These are phyloP conservation scores for Mycena filopes DNA, from an alignment of 768 basidiomycete genomes.

Conservation along the genomic window DNA sequence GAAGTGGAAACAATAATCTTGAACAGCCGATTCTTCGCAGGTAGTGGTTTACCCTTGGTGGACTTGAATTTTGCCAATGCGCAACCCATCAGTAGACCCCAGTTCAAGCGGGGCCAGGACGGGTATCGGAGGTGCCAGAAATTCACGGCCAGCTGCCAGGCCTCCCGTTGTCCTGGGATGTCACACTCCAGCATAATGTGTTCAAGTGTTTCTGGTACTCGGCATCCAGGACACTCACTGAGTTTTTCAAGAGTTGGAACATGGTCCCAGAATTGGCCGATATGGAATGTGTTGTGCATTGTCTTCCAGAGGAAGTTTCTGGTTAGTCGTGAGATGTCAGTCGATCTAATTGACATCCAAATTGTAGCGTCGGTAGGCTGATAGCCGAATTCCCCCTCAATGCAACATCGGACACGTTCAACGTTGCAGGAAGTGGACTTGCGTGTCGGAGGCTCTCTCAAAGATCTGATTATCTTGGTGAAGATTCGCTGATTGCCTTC, in stretches of 20 bases:
- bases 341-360: slow-evolving; percentile 2
- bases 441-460: not conserved
- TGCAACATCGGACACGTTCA: not conserved
- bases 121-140: not conserved
- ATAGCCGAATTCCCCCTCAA: not conserved
- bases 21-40: not conserved
- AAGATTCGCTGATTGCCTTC: not conserved
- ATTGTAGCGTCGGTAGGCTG: not conserved
- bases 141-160: not conserved
- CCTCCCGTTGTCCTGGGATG: slow-evolving; percentile 3
- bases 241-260: not conserved
- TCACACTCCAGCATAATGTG: slow-evolving; percentile 13
- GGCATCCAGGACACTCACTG: not conserved
- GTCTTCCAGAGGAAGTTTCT: not conserved
- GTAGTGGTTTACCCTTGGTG: not conserved
- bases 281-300: too few relatives aligned
- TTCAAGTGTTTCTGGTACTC: slow-evolving; percentile 8
- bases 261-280: not conserved
- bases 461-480: not conserved
- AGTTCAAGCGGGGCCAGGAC: not conserved
- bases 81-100: not conserved
- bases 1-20: not conserved
- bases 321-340: not conserved
- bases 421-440: not conserved
- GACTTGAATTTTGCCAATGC: not conserved